These are phyloP conservation scores for Lentinus tigrinus DNA, from an alignment of 768 basidiomycete species.

Conservation along the genomic window DNA sequence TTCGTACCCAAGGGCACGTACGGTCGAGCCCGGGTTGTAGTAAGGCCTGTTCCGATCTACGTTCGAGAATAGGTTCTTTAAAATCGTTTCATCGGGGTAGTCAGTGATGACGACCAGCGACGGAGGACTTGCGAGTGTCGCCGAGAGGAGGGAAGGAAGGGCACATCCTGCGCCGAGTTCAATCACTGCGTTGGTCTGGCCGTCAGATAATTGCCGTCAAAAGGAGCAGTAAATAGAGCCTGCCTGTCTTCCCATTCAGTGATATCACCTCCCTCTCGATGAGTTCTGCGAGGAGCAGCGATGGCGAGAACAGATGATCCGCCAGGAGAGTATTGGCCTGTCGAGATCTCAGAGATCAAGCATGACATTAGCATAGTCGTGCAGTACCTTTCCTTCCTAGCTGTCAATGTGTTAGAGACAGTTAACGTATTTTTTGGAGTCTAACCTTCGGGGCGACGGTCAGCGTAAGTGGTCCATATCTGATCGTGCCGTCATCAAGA, in stretches of 20 bases:
- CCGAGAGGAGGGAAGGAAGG: slow-evolving; percentile 61
- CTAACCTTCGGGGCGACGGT: slow-evolving; percentile 60
- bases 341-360: slow-evolving; percentile 2
- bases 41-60: slow-evolving; percentile 45
- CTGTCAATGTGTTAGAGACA: neutral
- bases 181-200: slow-evolving; percentile 43
- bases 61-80: slow-evolving; percentile 56
- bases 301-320: slow-evolving; percentile 72
- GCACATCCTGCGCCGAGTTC: slow-evolving; percentile 73
- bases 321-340: slow-evolving; percentile 72
- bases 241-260: slow-evolving; percentile 42
- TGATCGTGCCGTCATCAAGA: slow-evolving; percentile 41
- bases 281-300: slow-evolving; percentile 61
- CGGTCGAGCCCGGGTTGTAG: slow-evolving; percentile 38
- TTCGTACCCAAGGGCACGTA: slow-evolving; percentile 53
- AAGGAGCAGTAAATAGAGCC: neutral
- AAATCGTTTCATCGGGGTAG: slow-evolving; percentile 62
- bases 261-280: slow-evolving; percentile 57
- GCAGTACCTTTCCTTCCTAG: slow-evolving; percentile 58
- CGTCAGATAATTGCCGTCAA: neutral
- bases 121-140: slow-evolving; percentile 45
- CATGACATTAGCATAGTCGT: neutral
- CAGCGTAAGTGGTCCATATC: slow-evolving; percentile 53
- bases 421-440: neutral
- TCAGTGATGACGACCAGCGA: slow-evolving; percentile 62